These are phyloP conservation scores for Keithomyces neogunnii DNA, from an alignment of 2,329 filamentous ascomycete genomes.

Conservation along the genomic window DNA sequence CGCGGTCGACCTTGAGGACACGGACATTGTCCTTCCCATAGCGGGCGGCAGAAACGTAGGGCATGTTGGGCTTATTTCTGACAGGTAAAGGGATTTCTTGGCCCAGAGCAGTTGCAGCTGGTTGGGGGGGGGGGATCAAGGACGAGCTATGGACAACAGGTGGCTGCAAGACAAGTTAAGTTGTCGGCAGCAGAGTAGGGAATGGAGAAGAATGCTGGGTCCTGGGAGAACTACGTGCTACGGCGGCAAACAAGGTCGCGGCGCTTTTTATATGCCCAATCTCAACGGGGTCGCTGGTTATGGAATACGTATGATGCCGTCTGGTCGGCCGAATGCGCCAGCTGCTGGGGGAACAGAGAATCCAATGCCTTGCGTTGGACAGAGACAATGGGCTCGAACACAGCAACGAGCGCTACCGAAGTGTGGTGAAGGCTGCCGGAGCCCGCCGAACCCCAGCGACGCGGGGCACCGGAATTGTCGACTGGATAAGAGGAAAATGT, in stretches of 20 bases:
- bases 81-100: background rate
- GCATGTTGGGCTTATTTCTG: conserved; percentile 31
- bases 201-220: background rate
- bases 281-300: background rate
- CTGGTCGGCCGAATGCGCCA: background rate
- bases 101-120: background rate
- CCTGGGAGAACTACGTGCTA: background rate
- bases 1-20: conserved; percentile 85
- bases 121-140: conserved; percentile 1
- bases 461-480: conserved; percentile 3
- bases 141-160: background rate
- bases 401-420: no score
- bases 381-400: no score
- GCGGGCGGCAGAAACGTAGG: conserved; percentile 53
- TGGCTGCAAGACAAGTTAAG: no score
- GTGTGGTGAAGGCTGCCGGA: conserved; percentile 10
- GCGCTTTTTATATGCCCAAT: background rate
- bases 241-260: background rate
- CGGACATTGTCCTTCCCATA: conserved; percentile 98
- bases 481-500: background rate
- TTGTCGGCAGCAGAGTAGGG: no score
- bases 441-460: conserved; percentile 19
- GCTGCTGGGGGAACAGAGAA: no score
- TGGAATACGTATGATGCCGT: background rate
- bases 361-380: no score